phyloP scores from a whole-genome alignment of 2,329 filamentous ascomycete genomes.

The Pestalotiopsis sp. region DNA sequence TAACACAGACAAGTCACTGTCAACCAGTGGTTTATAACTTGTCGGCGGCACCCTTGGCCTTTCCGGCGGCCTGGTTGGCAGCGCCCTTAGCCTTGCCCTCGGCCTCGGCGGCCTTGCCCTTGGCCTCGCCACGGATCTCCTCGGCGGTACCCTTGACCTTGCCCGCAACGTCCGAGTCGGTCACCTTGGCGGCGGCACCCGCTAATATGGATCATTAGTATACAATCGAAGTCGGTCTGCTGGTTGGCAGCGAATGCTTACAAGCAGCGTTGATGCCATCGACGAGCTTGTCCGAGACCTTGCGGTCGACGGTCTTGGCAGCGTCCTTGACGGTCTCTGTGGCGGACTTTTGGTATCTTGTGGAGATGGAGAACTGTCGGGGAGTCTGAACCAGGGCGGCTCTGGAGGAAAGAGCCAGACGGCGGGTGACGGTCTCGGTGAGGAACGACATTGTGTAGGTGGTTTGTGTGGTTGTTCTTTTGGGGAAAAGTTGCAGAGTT shows the following conservation, averaged over 20 bases:
- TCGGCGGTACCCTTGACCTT: conserved; percentile 38
- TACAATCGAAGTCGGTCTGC: not conserved
- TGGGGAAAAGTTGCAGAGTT: not conserved
- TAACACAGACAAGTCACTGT: not conserved
- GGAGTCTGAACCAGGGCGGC: conserved; percentile 42
- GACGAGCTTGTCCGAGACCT: conserved; percentile 62
- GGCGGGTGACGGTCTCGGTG: conserved; percentile 47
- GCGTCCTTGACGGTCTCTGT: conserved; percentile 61
- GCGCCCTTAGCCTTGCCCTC: conserved; percentile 40
- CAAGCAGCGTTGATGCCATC: conserved; percentile 62
- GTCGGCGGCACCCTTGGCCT: conserved; percentile 17
- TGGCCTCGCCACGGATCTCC: conserved; percentile 30
- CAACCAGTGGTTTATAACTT: conserved; percentile 13
- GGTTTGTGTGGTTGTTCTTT: not conserved
- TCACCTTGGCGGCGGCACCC: conserved; percentile 46
- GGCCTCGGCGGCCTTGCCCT: conserved; percentile 28
- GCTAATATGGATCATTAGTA: too few relatives aligned
- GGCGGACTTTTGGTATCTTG: conserved; percentile 48
- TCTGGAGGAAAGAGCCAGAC: conserved; percentile 39
- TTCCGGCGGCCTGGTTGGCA: conserved; percentile 17
- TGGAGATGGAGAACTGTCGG: conserved; percentile 53
- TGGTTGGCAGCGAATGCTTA: conserved; percentile 36
- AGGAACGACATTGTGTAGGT: conserved; percentile 53
- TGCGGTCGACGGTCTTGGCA: conserved; percentile 60
- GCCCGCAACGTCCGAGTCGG: conserved; percentile 41